Percentiles rank a stretch among this genome's conserved stretches.
Conservation (phyloP, 257 asterid genomes). For the Lycium barbarum region DNA sequence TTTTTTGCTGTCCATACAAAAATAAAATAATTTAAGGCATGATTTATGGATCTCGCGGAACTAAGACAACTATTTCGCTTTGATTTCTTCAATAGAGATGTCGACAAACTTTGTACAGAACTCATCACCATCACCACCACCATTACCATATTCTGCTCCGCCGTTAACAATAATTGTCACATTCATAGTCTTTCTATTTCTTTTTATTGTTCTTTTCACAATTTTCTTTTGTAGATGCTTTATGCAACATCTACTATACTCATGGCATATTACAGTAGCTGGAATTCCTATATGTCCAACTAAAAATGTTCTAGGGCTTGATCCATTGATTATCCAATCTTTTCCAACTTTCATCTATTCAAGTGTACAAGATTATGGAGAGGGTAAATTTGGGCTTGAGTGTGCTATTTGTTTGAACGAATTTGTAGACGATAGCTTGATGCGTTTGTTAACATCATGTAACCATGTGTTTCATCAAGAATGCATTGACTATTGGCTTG, state of each 20-base stretch:
- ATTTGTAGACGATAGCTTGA: conserved; percentile 58
- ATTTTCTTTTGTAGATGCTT: conserved; percentile 74
- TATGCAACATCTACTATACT: conserved; percentile 57
- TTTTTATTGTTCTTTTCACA: conserved; percentile 72
- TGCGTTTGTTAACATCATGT: conserved; percentile 74
- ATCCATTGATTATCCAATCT: conserved; percentile 57
- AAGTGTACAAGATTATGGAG: conserved; percentile 65
- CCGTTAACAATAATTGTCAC: conserved; percentile 60
- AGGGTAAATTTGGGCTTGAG: conserved; percentile 78
- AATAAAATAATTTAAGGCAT: neutral
- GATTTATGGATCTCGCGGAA: conserved; percentile 2
- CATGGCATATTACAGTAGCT: conserved; percentile 55
- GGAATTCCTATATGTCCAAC: conserved; percentile 42
- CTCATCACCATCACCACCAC: neutral
- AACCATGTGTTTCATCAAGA: conserved; percentile 89
- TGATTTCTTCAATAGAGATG: neutral
- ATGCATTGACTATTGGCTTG: conserved; percentile 91
- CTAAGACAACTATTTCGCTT: neutral
- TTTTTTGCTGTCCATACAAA: neutral
- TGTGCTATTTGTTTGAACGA: conserved; percentile 91
- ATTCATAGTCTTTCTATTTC: conserved; percentile 56
- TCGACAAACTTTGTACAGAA: neutral
- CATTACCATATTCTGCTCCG: conserved; percentile 51
- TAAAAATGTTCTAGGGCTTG: conserved; percentile 56
- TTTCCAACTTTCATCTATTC: conserved; percentile 79